A percentile compares a stretch with the other conserved stretches of the same genome.
These are phyloP conservation scores for Capsicum pubescens DNA, from an alignment of 257 asterid species.

Conservation along the genomic window DNA sequence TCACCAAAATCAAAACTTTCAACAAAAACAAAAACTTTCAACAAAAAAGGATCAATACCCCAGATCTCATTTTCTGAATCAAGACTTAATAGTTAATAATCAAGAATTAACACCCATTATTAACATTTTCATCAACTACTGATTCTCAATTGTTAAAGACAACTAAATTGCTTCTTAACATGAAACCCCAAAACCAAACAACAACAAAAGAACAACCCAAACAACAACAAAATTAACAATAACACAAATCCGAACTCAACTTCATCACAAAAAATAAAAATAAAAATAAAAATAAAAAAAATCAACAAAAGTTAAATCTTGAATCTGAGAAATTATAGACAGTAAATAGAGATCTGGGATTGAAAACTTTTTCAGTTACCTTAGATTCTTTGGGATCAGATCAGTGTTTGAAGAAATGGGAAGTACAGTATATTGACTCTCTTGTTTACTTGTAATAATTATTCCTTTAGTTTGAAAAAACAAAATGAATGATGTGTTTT, in stretches of 20 bases:
- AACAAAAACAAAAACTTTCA: neutral
- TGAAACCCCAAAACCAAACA: neutral
- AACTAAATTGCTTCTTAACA: neutral
- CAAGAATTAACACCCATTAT: neutral
- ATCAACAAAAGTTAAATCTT: neutral
- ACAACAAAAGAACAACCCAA: neutral
- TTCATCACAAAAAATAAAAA: neutral
- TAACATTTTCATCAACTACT: neutral
- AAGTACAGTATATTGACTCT: neutral
- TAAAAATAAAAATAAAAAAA: neutral
- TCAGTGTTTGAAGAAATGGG: constrained; percentile 3
- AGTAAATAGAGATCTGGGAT: neutral
- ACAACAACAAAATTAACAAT: neutral
- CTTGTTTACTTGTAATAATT: neutral
- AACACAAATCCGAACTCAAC: neutral
- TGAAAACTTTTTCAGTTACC: neutral
- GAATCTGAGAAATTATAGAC: neutral
- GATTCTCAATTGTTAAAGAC: neutral
- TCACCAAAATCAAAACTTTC: neutral
- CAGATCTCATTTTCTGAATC: neutral
- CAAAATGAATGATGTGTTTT: neutral
- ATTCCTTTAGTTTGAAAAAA: neutral
- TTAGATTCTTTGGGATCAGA: constrained; percentile 16
- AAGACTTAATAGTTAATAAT: neutral
- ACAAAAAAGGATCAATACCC: neutral